Conservation (phyloP, 306 rosid genomes). For the cucumber (Cucumis sativus) region DNA sequence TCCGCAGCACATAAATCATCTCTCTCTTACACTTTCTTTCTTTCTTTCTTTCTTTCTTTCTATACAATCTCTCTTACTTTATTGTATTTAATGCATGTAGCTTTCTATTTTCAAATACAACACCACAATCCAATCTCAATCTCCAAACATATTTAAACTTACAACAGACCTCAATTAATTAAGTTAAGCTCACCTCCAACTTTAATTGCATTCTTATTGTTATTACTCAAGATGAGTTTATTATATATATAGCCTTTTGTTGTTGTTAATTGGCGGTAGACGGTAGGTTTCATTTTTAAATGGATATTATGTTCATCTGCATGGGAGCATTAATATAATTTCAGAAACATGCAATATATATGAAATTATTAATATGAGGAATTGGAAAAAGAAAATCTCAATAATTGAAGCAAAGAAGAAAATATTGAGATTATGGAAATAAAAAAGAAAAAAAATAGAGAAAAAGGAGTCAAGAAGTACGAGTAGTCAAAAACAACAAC, state of each 20-base stretch:
- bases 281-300: too few species aligned
- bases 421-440: neutral
- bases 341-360: neutral
- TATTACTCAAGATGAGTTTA: too few species aligned
- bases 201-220: too few species aligned
- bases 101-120: too few species aligned
- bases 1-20: neutral
- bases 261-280: too few species aligned
- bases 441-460: neutral
- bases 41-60: neutral
- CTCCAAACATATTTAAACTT: too few species aligned
- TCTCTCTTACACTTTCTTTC: neutral
- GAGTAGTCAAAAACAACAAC: slow-evolving; percentile 11
- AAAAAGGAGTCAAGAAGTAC: neutral
- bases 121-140: too few species aligned
- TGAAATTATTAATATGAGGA: neutral
- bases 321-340: neutral
- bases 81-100: too few species aligned
- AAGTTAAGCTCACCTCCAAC: too few species aligned
- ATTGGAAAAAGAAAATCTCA: neutral
- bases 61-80: too few species aligned
- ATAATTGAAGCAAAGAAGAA: neutral
- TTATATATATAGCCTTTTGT: too few species aligned
- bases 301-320: neutral
- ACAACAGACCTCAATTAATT: too few species aligned